Conservation (phyloP, 495 filamentous ascomycete genomes). For the Amniculicola lignicola region DNA sequence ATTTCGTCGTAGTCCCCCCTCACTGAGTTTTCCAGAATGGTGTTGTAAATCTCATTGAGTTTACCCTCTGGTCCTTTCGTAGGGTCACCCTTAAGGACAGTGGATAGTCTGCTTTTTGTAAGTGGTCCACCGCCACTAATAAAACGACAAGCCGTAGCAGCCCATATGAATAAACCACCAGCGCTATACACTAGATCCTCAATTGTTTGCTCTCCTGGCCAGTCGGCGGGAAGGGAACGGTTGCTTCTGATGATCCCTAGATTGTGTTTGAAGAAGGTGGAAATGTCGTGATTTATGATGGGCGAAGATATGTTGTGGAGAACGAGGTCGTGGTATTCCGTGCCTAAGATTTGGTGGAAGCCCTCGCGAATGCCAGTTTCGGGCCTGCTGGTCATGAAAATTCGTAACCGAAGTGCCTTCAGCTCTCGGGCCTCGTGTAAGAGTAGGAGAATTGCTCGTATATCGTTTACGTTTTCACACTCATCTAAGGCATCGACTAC, state of each 20-base stretch:
- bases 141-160: slow-evolving; percentile 31
- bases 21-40: slow-evolving; percentile 2
- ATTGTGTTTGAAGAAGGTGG: slow-evolving; percentile 34
- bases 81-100: background rate
- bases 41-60: slow-evolving; percentile 3
- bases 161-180: slow-evolving; percentile 38
- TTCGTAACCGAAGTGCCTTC: slow-evolving; percentile 24
- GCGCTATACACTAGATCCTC: slow-evolving; percentile 41
- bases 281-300: slow-evolving; percentile 42
- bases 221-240: slow-evolving; percentile 19
- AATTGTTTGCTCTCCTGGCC: slow-evolving; percentile 44
- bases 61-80: background rate
- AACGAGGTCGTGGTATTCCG: slow-evolving; percentile 23
- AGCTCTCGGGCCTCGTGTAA: slow-evolving; percentile 30
- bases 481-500: slow-evolving; percentile 44
- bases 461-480: slow-evolving; percentile 34
- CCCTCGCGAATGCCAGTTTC: slow-evolving; percentile 35
- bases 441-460: slow-evolving; percentile 34
- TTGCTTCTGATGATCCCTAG: slow-evolving; percentile 7
- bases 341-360: slow-evolving; percentile 24
- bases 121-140: slow-evolving; percentile 4
- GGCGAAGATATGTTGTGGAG: slow-evolving; percentile 38
- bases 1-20: background rate
- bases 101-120: slow-evolving; percentile 18
- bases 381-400: slow-evolving; percentile 44